Evolutionary conservation across 805 yeast genomes (phyloP).

Genomic region (Candida awuae): DNA sequence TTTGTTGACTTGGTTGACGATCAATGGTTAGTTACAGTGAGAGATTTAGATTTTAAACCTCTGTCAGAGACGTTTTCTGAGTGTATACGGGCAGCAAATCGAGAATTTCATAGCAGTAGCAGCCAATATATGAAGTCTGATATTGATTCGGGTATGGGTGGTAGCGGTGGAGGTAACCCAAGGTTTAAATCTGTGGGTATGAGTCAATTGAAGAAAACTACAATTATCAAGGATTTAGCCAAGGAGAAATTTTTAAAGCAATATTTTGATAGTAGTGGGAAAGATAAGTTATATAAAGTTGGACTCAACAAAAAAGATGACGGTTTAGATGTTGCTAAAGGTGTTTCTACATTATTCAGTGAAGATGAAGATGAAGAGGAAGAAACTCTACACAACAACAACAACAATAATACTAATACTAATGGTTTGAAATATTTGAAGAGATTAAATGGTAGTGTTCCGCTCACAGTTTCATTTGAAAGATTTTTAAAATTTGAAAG

Average conservation of each 20-base stretch:
- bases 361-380: constrained; percentile 8
- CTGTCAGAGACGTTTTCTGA: constrained; percentile 29
- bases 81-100: constrained; percentile 26
- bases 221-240: constrained; percentile 56
- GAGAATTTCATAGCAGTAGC: constrained; percentile 9
- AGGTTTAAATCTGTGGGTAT: constrained; percentile 8
- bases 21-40: constrained; percentile 44
- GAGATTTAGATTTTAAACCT: constrained; percentile 25
- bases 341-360: constrained; percentile 1
- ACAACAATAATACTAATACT: not conserved
- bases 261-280: constrained; percentile 5
- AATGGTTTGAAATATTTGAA: constrained; percentile 18
- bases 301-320: constrained; percentile 14
- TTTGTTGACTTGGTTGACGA: constrained; percentile 41
- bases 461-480: constrained; percentile 54
- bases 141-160: not conserved
- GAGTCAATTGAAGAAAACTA: constrained; percentile 43
- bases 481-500: constrained; percentile 64
- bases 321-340: constrained; percentile 12
- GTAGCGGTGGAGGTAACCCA: constrained; percentile 1
- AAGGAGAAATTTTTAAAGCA: constrained; percentile 24
- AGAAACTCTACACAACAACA: too few relatives aligned
- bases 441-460: constrained; percentile 40
- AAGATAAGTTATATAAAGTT: constrained; percentile 9
- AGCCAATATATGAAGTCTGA: constrained; percentile 1